A percentile compares a stretch with the other conserved stretches of the same genome.
Conservation (phyloP, 2,329 filamentous ascomycete species). For the Beauveria caledonica region DNA sequence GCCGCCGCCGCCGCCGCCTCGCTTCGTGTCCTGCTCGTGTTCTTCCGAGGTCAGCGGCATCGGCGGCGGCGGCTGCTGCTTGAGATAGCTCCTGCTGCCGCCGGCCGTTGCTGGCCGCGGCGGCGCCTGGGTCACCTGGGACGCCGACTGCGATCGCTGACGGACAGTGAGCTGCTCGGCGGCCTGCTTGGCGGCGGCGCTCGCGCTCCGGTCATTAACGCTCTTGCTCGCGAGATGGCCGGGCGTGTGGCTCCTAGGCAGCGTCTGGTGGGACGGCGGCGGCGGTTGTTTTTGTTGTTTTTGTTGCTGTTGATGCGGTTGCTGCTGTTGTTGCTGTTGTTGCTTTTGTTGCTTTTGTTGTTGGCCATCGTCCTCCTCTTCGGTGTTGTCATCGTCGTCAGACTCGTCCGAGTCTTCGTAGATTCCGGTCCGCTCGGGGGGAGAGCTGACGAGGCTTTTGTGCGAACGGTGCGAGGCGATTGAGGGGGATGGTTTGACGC, state of each 20-base stretch:
- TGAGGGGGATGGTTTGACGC: neutral
- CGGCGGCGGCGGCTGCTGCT: conserved; percentile 20
- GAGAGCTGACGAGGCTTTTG: conserved; percentile 5
- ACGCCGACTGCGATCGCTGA: conserved; percentile 45
- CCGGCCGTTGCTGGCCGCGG: conserved; percentile 22
- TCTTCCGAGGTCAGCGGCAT: conserved; percentile 16
- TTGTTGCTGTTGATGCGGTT: conserved; percentile 22
- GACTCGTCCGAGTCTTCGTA: conserved; percentile 29
- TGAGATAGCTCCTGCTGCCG: neutral
- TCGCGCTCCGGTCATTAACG: conserved; percentile 39
- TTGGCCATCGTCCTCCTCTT: conserved; percentile 24
- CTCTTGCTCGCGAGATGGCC: conserved; percentile 53
- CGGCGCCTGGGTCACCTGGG: conserved; percentile 26
- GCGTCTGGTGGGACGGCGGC: conserved; percentile 18
- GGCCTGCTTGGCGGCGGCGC: conserved; percentile 21
- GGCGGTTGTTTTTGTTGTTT: conserved; percentile 23
- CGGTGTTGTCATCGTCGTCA: conserved; percentile 26
- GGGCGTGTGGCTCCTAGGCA: conserved; percentile 52
- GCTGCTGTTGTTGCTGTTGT: conserved; percentile 23
- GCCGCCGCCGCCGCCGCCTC: neutral
- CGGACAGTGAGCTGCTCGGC: conserved; percentile 46
- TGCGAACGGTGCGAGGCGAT: conserved; percentile 1
- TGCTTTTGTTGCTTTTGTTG: conserved; percentile 23
- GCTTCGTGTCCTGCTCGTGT: conserved; percentile 17
- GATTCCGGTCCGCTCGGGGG: conserved; percentile 21